A percentile compares a stretch with the other conserved stretches of the same genome.
These are phyloP conservation scores for Nakazawaea ernobii DNA, from an alignment of 805 yeast species.

Conservation along the genomic window DNA sequence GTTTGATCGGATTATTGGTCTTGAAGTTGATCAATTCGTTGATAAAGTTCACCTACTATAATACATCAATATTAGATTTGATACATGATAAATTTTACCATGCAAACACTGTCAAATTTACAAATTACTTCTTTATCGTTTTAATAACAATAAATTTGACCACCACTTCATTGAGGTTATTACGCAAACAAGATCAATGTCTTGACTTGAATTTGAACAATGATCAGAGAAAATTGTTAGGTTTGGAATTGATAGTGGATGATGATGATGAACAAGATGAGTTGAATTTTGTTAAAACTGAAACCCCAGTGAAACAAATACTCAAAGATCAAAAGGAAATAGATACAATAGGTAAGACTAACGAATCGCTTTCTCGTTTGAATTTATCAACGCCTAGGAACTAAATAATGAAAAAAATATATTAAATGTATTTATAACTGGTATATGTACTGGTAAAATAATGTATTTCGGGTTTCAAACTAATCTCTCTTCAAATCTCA, in stretches of 20 bases:
- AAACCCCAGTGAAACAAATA: slow-evolving; percentile 7
- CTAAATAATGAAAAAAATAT: not conserved
- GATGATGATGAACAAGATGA: not conserved
- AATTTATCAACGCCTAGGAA: slow-evolving; percentile 6
- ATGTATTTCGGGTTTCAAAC: slow-evolving; percentile 14
- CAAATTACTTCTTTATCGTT: slow-evolving; percentile 17
- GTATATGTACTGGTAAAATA: too few species aligned
- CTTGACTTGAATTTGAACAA: slow-evolving; percentile 42
- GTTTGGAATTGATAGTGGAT: slow-evolving; percentile 22
- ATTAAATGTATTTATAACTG: not conserved
- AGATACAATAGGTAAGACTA: slow-evolving; percentile 7
- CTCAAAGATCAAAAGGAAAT: slow-evolving; percentile 3
- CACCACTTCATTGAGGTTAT: slow-evolving; percentile 23
- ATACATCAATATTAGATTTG: slow-evolving; percentile 13
- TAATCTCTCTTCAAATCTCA: slow-evolving; percentile 91
- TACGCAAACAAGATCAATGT: slow-evolving; percentile 43
- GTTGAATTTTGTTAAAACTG: not conserved
- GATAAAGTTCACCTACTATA: slow-evolving; percentile 14
- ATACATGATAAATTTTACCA: slow-evolving; percentile 2
- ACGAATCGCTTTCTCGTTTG: slow-evolving; percentile 3
- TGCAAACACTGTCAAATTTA: slow-evolving; percentile 10
- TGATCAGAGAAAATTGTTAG: slow-evolving; percentile 40
- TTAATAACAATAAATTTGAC: slow-evolving; percentile 24
- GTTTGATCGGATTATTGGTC: slow-evolving; percentile 23
- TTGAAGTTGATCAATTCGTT: slow-evolving; percentile 24